phyloP scores from a whole-genome alignment of 495 filamentous ascomycete genomes.

The Cudoniella acicularis region DNA sequence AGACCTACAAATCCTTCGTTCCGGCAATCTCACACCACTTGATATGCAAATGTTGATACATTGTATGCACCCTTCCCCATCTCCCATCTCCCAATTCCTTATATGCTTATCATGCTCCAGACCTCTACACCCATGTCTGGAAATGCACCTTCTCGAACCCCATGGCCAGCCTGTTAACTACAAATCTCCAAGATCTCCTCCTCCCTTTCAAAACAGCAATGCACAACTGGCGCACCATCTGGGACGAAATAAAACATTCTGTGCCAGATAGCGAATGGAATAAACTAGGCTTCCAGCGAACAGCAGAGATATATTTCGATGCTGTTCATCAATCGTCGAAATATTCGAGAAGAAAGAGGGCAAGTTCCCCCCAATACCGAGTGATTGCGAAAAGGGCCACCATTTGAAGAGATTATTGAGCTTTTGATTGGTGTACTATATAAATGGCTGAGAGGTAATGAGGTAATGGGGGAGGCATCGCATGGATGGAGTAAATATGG shows the following conservation, averaged over 20 bases:
- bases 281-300: slow-evolving; percentile 24
- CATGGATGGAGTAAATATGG: no score
- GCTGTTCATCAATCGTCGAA: slow-evolving; percentile 12
- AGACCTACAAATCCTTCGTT: slow-evolving; percentile 12
- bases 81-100: background rate
- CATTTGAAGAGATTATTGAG: slow-evolving; percentile 24
- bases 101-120: background rate
- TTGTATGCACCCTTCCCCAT: slow-evolving; percentile 8
- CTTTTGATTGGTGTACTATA: no score
- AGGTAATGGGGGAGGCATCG: background rate
- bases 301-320: slow-evolving; percentile 22
- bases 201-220: slow-evolving; percentile 22
- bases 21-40: slow-evolving; percentile 11
- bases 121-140: slow-evolving; percentile 27
- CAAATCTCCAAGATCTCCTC: slow-evolving; percentile 5
- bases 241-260: slow-evolving; percentile 21
- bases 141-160: slow-evolving; percentile 20
- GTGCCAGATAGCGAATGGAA: slow-evolving; percentile 16
- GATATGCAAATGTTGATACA: slow-evolving; percentile 29
- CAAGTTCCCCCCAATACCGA: slow-evolving; percentile 9
- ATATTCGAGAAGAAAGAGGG: slow-evolving; percentile 15
- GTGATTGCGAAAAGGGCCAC: slow-evolving; percentile 24
- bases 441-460: no score
- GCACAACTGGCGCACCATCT: slow-evolving; percentile 23
- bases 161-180: slow-evolving; percentile 1